phyloP scores from a whole-genome alignment of 805 yeast species.

The Geotrichum ghanense region DNA sequence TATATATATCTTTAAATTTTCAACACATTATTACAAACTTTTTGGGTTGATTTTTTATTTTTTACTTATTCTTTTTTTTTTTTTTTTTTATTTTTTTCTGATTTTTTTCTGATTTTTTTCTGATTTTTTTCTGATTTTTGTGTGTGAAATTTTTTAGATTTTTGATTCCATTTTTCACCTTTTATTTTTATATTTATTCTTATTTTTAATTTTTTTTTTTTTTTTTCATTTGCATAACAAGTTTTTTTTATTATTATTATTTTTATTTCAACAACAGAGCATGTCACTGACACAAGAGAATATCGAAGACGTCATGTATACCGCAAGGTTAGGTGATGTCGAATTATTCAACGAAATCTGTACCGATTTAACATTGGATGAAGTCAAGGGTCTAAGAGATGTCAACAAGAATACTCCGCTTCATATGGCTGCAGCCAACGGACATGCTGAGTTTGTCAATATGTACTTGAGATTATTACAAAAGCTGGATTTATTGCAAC shows the following conservation, averaged over 20 bases:
- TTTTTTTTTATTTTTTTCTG: too few species aligned
- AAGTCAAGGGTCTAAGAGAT: conserved; percentile 48
- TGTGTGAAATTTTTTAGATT: too few species aligned
- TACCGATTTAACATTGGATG: conserved; percentile 26
- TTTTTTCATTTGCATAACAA: not conserved
- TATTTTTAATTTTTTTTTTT: too few species aligned
- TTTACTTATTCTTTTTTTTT: too few species aligned
- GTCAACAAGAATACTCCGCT: conserved; percentile 59
- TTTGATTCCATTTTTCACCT: too few species aligned
- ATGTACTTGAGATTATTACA: conserved; percentile 34
- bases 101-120: too few species aligned
- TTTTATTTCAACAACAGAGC: not conserved
- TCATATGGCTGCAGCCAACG: conserved; percentile 96
- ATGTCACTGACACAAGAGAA: conserved; percentile 44
- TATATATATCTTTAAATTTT: too few species aligned
- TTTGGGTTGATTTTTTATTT: too few species aligned
- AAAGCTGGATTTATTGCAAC: conserved; percentile 11
- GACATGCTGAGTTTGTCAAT: conserved; percentile 59
- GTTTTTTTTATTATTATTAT: not conserved
- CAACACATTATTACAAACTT: too few species aligned
- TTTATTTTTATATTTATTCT: too few species aligned
- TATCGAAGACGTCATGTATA: conserved; percentile 68
- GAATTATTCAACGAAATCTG: conserved; percentile 64
- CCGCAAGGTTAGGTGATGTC: conserved; percentile 81
- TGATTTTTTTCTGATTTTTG: too few species aligned